Base-by-base conservation (phyloP, 2,329 filamentous ascomycete species). In the Stagonosporopsis tanaceti region DNA sequence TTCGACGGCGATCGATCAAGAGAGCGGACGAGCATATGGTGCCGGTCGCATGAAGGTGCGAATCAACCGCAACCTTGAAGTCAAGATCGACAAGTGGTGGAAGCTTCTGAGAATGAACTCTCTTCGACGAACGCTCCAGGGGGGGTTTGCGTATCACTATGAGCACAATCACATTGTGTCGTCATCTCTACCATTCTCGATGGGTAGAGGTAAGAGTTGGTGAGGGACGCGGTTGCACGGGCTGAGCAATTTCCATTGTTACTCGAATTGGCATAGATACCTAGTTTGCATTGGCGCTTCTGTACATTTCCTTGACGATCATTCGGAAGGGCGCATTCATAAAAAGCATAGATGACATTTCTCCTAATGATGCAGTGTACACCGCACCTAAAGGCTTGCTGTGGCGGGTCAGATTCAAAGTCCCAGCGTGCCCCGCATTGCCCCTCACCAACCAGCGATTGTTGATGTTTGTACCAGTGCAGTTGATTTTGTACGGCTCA, bases 31-130 rank as follows among this genome's bases (percentile, higher is more conserved):
- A 24, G 80, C 82, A 46, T 87, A 87, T 60, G 88, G 88, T 6
- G 71, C 64, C 11, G 87, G 83, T 57, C 81, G 87, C 55, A 79
- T 89, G 77, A 71, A 71, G 11, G 80, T 91, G 37, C 82, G 84
- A 53, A 84, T 91, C 53, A 80, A 84, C 50, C 80, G 81, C 22
- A 82, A 81, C 44, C 84, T 86, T 2, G 81, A 84, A 50, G 84
- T 91, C 79, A 82, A 79, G 47, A 86, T 91, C 47, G 87, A 91
- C 73, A 83, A 84, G 62, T 92, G 89, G 89, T 91, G 89, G 89
- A 91, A 91, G 74, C 78, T 90, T 65, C 81, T 86, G 64, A 80
- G 88, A 28, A 75, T 90, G 47, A 85, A 87, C 59, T 83, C 84
- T 3, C 75, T 91, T 50, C 82, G 86, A 67, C 77, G 87, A 37